Evolutionary conservation across 345 rosid species (phyloP).

Genomic region (Kernera saxatilis): DNA sequence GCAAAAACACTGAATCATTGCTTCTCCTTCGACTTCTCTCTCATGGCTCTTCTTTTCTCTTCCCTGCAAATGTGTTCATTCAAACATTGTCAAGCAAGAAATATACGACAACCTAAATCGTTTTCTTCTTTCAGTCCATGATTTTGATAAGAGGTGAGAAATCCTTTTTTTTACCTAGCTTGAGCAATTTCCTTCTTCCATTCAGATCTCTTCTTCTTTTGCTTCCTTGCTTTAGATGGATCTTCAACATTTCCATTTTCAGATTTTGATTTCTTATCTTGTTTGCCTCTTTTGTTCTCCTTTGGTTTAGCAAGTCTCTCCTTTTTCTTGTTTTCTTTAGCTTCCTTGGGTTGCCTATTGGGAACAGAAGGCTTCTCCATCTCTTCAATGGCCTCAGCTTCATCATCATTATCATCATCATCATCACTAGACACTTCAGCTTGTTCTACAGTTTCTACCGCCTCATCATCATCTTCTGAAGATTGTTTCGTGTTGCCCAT

Average conservation of each 20-base stretch:
- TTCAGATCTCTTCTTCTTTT: slow-evolving; percentile 52
- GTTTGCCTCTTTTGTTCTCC: background rate
- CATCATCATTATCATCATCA: slow-evolving; percentile 15
- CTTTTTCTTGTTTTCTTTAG: slow-evolving; percentile 13
- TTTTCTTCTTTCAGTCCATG: background rate
- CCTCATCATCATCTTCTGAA: slow-evolving; percentile 27
- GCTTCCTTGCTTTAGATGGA: slow-evolving; percentile 19
- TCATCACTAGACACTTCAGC: slow-evolving; percentile 23
- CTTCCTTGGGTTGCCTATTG: background rate
- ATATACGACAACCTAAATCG: background rate
- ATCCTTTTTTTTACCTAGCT: slow-evolving; percentile 41
- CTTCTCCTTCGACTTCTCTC: slow-evolving; percentile 31
- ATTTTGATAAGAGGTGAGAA: background rate
- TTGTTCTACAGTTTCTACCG: slow-evolving; percentile 45
- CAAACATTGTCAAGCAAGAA: background rate
- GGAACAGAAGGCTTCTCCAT: slow-evolving; percentile 1
- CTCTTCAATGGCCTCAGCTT: slow-evolving; percentile 14
- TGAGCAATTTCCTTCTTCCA: slow-evolving; percentile 52
- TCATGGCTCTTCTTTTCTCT: slow-evolving; percentile 61
- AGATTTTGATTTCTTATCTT: background rate
- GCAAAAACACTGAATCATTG: slow-evolving; percentile 14
- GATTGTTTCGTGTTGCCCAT: slow-evolving; percentile 62
- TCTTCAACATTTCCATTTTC: slow-evolving; percentile 30
- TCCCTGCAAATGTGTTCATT: slow-evolving; percentile 43
- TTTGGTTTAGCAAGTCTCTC: slow-evolving; percentile 11